These are phyloP conservation scores for Teratosphaeria epicoccoides DNA, from an alignment of 2,329 filamentous ascomycete genomes.

Conservation along the genomic window DNA sequence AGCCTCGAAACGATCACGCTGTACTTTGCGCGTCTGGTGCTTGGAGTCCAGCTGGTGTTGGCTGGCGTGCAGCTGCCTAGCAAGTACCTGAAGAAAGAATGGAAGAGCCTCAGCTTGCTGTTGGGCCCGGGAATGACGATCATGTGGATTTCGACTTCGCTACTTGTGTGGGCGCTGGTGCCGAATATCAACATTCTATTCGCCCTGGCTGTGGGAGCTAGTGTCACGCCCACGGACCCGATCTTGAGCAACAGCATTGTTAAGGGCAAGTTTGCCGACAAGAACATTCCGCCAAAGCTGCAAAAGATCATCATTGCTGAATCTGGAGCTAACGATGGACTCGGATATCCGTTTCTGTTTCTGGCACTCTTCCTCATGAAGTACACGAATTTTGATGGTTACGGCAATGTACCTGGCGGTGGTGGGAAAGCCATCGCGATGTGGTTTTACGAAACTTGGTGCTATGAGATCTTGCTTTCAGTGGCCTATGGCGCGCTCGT, in stretches of 20 bases:
- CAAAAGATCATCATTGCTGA: conserved; percentile 60
- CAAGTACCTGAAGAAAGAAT: conserved; percentile 68
- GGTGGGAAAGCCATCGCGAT: conserved; percentile 57
- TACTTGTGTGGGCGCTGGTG: conserved; percentile 67
- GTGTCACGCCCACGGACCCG: conserved; percentile 86
- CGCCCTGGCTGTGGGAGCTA: conserved; percentile 69
- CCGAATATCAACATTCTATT: conserved; percentile 64
- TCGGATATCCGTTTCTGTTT: conserved; percentile 83
- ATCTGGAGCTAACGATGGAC: conserved; percentile 78
- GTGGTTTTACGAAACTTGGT: conserved; percentile 81
- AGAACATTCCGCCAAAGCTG: conserved; percentile 71
- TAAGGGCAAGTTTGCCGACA: conserved; percentile 86
- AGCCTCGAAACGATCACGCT: conserved; percentile 65
- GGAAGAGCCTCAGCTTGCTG: conserved; percentile 62
- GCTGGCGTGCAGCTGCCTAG: conserved; percentile 80
- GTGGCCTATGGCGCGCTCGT: conserved; percentile 65
- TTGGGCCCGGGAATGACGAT: conserved; percentile 73
- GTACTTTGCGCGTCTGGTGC: conserved; percentile 74
- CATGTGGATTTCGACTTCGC: conserved; percentile 79
- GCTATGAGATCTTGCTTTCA: conserved; percentile 71
- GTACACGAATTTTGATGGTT: conserved; percentile 52
- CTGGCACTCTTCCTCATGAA: conserved; percentile 75
- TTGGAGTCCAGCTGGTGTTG: conserved; percentile 81
- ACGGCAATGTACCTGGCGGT: conserved; percentile 44
- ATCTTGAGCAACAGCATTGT: conserved; percentile 82